Percentiles rank a stretch among this genome's conserved stretches.
Conservation (phyloP, 352 stramenopile genomes). For the Globisporangium canariense region DNA sequence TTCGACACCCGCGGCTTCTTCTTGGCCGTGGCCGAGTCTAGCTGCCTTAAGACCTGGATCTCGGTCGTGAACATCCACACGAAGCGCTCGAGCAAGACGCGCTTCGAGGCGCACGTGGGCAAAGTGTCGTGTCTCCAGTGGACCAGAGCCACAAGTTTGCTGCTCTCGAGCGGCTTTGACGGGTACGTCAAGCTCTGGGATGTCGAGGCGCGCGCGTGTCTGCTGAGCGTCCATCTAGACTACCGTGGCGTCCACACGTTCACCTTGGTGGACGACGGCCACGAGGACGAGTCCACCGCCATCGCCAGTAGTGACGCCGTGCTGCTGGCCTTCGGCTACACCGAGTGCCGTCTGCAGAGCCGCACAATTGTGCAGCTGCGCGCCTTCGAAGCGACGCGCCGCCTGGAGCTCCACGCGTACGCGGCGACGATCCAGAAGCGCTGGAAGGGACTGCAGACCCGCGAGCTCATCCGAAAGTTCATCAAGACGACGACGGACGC, state of each 20-base stretch:
- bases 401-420: constrained; percentile 26
- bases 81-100: constrained; percentile 19
- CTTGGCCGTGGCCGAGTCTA: constrained; percentile 38
- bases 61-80: constrained; percentile 36
- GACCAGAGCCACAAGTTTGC: constrained; percentile 35
- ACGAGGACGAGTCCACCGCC: not conserved
- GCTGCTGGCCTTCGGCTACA: constrained; percentile 35
- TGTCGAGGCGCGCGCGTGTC: constrained; percentile 22
- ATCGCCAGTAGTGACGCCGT: constrained; percentile 9
- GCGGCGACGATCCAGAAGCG: constrained; percentile 53
- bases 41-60: constrained; percentile 54
- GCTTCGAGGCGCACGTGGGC: constrained; percentile 54
- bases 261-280: constrained; percentile 23
- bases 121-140: constrained; percentile 50
- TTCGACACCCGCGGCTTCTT: constrained; percentile 39
- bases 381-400: constrained; percentile 39
- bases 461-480: constrained; percentile 46
- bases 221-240: constrained; percentile 44
- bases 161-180: constrained; percentile 48
- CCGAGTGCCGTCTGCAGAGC: constrained; percentile 40
- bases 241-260: constrained; percentile 39
- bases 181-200: constrained; percentile 75
- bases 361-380: constrained; percentile 30
- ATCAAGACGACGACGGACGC: constrained; percentile 19
- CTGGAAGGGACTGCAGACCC: constrained; percentile 51